A percentile compares a stretch with the other conserved stretches of the same genome.
Conservation (phyloP, 208 protist species). For the Wallacemonas sp. region DNA sequence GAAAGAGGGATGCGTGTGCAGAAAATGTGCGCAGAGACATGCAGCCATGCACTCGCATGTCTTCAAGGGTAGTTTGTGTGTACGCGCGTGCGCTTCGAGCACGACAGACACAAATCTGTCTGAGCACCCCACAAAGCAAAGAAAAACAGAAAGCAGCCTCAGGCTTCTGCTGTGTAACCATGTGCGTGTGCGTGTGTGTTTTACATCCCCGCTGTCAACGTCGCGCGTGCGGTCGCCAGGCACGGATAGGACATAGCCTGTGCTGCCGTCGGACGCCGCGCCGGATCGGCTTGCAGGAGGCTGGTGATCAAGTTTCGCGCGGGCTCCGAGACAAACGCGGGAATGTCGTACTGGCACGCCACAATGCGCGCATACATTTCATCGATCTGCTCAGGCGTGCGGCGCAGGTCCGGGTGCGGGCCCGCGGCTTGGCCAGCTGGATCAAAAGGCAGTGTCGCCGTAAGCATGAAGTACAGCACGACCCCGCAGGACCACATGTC, state of each 20-base stretch:
- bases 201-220: constrained; percentile 10
- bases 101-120: no score
- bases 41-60: no score
- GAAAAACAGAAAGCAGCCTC: no score
- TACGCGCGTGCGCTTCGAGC: no score
- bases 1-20: no score
- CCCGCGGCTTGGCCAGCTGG: constrained; percentile 22
- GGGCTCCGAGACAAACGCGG: constrained; percentile 30
- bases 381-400: constrained; percentile 29
- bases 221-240: constrained; percentile 10
- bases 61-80: no score
- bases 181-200: constrained; percentile 1
- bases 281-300: constrained; percentile 39
- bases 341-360: constrained; percentile 54
- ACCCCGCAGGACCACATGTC: constrained; percentile 95
- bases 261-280: constrained; percentile 27
- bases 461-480: constrained; percentile 90
- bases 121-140: no score
- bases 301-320: constrained; percentile 37
- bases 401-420: neutral
- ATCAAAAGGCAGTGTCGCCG: constrained; percentile 81
- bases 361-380: constrained; percentile 52
- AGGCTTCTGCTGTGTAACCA: no score
- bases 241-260: constrained; percentile 45
- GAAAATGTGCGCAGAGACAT: no score